These are phyloP conservation scores for Tetrapisispora taiwanensis DNA, from an alignment of 805 yeast genomes.

Conservation along the genomic window DNA sequence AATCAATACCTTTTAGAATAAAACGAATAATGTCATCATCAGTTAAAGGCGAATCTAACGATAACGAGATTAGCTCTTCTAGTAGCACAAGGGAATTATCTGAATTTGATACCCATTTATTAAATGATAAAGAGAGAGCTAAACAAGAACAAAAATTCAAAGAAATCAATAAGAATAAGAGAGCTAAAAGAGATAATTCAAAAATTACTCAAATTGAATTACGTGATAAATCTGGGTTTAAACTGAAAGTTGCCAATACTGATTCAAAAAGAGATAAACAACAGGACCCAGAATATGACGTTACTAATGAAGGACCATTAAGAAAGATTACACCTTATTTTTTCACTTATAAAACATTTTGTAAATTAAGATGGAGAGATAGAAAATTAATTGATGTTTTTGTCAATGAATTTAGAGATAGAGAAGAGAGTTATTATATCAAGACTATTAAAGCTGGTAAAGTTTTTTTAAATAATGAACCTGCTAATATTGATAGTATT, in stretches of 20 bases:
- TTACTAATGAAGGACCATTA: constrained; percentile 47
- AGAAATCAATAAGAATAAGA: constrained; percentile 6
- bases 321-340: constrained; percentile 76
- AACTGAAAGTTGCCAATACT: constrained; percentile 17
- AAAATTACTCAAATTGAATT: constrained; percentile 7
- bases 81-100: not conserved
- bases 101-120: constrained; percentile 9
- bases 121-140: constrained; percentile 10
- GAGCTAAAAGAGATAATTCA: constrained; percentile 4
- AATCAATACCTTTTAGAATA: not conserved
- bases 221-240: constrained; percentile 26
- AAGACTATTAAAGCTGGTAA: constrained; percentile 49
- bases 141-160: constrained; percentile 5
- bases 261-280: constrained; percentile 38
- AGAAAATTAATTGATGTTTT: constrained; percentile 74
- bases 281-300: constrained; percentile 49
- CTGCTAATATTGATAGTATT: constrained; percentile 53
- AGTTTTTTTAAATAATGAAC: constrained; percentile 59
- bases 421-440: constrained; percentile 55
- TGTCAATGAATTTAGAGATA: constrained; percentile 72
- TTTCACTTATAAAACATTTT: constrained; percentile 82
- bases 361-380: constrained; percentile 87
- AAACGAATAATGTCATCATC: not conserved
- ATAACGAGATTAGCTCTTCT: constrained; percentile 5
- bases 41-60: too few relatives aligned